Conservation (phyloP, 768 basidiomycete genomes). For the Dictyophora rubrovolvata region DNA sequence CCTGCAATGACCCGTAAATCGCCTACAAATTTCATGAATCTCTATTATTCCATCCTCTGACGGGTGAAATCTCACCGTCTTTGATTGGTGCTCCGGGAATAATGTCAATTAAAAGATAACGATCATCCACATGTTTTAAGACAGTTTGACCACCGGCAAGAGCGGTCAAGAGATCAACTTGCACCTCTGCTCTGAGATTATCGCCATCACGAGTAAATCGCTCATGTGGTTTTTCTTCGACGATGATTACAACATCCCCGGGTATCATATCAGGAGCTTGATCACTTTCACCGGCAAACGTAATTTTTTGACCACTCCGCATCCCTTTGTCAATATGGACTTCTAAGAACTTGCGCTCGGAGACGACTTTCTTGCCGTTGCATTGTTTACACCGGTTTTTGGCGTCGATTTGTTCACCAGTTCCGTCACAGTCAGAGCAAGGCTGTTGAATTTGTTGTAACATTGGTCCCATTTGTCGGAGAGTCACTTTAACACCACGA, state of each 20-base stretch:
- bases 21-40: slow-evolving; percentile 33
- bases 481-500: slow-evolving; percentile 80
- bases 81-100: slow-evolving; percentile 87
- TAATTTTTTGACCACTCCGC: slow-evolving; percentile 87
- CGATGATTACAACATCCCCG: slow-evolving; percentile 89
- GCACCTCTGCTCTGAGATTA: slow-evolving; percentile 77
- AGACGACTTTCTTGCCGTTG: slow-evolving; percentile 89
- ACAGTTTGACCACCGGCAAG: slow-evolving; percentile 85
- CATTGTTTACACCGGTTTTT: slow-evolving; percentile 90
- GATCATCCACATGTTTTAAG: slow-evolving; percentile 91
- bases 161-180: slow-evolving; percentile 88
- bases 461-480: slow-evolving; percentile 99
- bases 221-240: slow-evolving; percentile 89
- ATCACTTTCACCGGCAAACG: slow-evolving; percentile 84
- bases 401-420: slow-evolving; percentile 89
- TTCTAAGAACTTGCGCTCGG: slow-evolving; percentile 95
- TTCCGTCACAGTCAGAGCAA: slow-evolving; percentile 87
- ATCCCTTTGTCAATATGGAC: slow-evolving; percentile 98
- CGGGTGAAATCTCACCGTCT: slow-evolving; percentile 52
- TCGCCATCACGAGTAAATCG: slow-evolving; percentile 82
- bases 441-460: slow-evolving; percentile 96
- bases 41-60: not conserved
- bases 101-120: slow-evolving; percentile 73
- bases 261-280: slow-evolving; percentile 82
- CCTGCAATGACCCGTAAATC: slow-evolving; percentile 84